These are phyloP conservation scores for Ormosia semicastrata DNA, from an alignment of 306 rosid genomes.

Conservation along the genomic window DNA sequence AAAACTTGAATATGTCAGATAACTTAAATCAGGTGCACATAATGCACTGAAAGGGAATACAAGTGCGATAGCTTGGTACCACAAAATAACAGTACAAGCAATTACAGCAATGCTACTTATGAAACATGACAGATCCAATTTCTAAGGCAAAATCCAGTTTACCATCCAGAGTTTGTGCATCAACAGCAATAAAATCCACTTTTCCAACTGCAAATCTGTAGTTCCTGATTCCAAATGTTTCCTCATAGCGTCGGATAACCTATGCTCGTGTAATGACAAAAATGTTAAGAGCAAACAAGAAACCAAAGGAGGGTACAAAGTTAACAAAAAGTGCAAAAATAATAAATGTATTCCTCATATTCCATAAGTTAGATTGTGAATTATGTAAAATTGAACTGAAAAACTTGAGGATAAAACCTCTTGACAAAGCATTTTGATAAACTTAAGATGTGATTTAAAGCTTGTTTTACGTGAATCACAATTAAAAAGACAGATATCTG, in stretches of 20 bases:
- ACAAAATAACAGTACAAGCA: background rate
- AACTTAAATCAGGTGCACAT: background rate
- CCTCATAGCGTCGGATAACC: slow-evolving; percentile 69
- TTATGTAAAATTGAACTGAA: slow-evolving; percentile 18
- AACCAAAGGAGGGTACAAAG: background rate
- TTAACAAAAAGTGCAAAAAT: background rate
- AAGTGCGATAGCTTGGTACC: background rate
- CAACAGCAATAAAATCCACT: slow-evolving; percentile 74
- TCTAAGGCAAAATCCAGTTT: slow-evolving; percentile 20
- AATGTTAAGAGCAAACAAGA: slow-evolving; percentile 17
- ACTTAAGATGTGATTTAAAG: background rate
- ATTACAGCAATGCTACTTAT: background rate
- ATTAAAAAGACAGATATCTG: background rate
- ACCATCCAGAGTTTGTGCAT: slow-evolving; percentile 82
- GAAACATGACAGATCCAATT: slow-evolving; percentile 12
- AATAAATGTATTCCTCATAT: background rate
- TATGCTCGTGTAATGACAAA: slow-evolving; percentile 20
- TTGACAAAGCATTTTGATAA: background rate
- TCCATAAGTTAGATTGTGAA: background rate
- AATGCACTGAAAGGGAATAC: background rate
- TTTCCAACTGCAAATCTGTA: slow-evolving; percentile 56
- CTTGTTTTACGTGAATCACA: background rate
- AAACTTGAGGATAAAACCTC: background rate
- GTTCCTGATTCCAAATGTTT: slow-evolving; percentile 64
- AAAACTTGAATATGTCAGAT: background rate